Conservation (phyloP, 768 basidiomycete species). For the Atractiella rhizophila region DNA sequence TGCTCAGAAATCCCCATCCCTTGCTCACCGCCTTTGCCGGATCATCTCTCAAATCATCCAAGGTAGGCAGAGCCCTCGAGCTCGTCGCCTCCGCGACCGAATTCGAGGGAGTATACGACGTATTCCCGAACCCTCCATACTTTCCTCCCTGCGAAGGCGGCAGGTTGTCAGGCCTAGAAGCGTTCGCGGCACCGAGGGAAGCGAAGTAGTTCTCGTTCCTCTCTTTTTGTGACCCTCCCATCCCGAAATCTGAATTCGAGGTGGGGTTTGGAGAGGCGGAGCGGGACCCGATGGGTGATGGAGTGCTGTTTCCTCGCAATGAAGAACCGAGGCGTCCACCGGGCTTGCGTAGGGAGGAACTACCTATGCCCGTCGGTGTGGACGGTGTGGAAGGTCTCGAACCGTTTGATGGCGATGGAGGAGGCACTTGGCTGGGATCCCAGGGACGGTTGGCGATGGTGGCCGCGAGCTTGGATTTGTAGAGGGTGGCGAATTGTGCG, state of each 20-base stretch:
- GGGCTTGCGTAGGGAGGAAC: background rate
- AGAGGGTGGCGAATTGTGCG: constrained; percentile 80
- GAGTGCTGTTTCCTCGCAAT: constrained; percentile 3
- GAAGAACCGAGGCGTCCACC: background rate
- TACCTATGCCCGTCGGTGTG: background rate
- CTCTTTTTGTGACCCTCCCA: constrained; percentile 31
- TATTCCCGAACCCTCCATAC: constrained; percentile 77
- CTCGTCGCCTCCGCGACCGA: constrained; percentile 47
- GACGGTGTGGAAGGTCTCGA: background rate
- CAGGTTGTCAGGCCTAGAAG: constrained; percentile 43
- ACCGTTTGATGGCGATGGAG: too few species aligned
- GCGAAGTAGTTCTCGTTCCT: constrained; percentile 71
- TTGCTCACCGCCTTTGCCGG: constrained; percentile 65
- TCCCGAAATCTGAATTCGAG: constrained; percentile 15
- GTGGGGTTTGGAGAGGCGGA: constrained; percentile 18
- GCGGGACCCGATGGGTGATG: constrained; percentile 32
- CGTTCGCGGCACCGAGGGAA: constrained; percentile 57
- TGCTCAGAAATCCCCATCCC: constrained; percentile 86
- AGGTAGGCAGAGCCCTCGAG: constrained; percentile 49
- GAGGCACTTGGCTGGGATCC: background rate
- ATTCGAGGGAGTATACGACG: constrained; percentile 42
- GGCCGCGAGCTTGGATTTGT: constrained; percentile 55
- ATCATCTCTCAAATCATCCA: constrained; percentile 62
- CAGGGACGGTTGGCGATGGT: background rate
- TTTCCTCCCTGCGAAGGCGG: constrained; percentile 83